Base-by-base conservation (phyloP, 2,329 filamentous ascomycete genomes). In the Fonsecaea pugnacius region DNA sequence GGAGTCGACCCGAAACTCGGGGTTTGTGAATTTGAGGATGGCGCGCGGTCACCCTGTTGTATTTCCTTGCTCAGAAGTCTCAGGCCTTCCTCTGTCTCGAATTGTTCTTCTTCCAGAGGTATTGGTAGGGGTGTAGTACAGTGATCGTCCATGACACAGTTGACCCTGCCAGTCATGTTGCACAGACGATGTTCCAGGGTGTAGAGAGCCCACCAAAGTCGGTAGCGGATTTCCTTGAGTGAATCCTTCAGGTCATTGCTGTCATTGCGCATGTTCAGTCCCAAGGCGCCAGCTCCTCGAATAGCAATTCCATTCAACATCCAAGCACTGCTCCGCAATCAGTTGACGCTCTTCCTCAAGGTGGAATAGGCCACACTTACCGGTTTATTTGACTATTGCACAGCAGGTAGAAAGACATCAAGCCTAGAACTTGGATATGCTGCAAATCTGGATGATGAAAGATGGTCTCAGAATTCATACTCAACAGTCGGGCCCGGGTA, bases 161-260 rank as follows among this genome's bases (percentile, higher is more conserved):
- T 77, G 30, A 78, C 73, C 48, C 79, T 75, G 43, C 79, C 79
- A n/a, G 79, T 80, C 77, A 81, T 79, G 62, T 78, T 74, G 16
- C 77, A 77, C 38, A 81, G 73, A 36, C 77, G 73, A 59, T 79
- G 78, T 67, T 81, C 79, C 48, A 80, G 75, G 1, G 73, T 74
- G 59, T 79, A 79, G 1, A 80, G 69, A 59, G 78, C 78, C 77
- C 78, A 80, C 79, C 79, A 81, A 3, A 80, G 76, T 55, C 76
- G 74, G 62, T 80, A 79, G n/a, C 78, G 78, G 54, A 76, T 74
- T 69, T 80, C 78, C 65, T 79, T 80, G 30, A 78, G 75, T n/a
- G 75, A 69, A 62, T 75, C 72, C 0, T 76, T 70, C 1, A 78
- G 76, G 4, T 70, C 70, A 32, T 72, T 70, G 48, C 77, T 79